A percentile compares a stretch with the other conserved stretches of the same genome.
These are phyloP conservation scores for Beverwykella pulmonaria DNA, from an alignment of 495 filamentous ascomycete genomes.

Conservation along the genomic window DNA sequence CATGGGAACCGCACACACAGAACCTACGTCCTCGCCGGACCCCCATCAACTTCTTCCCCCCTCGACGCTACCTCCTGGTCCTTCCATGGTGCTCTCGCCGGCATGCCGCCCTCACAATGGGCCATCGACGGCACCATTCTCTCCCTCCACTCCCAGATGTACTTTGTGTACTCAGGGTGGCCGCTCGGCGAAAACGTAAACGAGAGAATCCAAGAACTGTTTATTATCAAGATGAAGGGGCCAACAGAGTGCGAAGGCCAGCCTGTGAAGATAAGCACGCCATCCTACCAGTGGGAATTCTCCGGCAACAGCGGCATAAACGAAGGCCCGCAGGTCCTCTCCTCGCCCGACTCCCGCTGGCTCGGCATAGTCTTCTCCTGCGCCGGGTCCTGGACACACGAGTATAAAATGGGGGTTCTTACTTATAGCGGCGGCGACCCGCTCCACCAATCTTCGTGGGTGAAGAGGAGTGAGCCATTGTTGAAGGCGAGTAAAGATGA, in stretches of 20 bases:
- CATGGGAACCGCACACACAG: constrained; percentile 39
- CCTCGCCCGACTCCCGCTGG: constrained; percentile 37
- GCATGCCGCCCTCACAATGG: constrained; percentile 43
- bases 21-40: constrained; percentile 44
- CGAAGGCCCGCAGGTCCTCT: constrained; percentile 45
- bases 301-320: constrained; percentile 40
- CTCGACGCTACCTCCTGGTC: constrained; percentile 29
- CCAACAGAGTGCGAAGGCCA: constrained; percentile 27
- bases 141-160: constrained; percentile 35
- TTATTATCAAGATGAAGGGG: constrained; percentile 35
- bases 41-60: constrained; percentile 26
- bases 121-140: constrained; percentile 46
- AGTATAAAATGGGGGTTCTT: constrained; percentile 44
- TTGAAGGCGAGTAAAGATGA: constrained; percentile 29
- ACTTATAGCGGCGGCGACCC: constrained; percentile 40
- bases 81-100: constrained; percentile 37
- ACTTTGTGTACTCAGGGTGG: constrained; percentile 46
- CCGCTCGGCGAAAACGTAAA: constrained; percentile 26
- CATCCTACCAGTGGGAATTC: constrained; percentile 40
- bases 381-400: constrained; percentile 42
- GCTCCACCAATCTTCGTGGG: constrained; percentile 35
- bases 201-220: constrained; percentile 42
- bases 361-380: constrained; percentile 41
- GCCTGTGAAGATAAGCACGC: constrained; percentile 38
- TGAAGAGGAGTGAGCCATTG: constrained; percentile 38